phyloP scores from a whole-genome alignment of 768 basidiomycete genomes.

The Tubosaeta sp. region DNA sequence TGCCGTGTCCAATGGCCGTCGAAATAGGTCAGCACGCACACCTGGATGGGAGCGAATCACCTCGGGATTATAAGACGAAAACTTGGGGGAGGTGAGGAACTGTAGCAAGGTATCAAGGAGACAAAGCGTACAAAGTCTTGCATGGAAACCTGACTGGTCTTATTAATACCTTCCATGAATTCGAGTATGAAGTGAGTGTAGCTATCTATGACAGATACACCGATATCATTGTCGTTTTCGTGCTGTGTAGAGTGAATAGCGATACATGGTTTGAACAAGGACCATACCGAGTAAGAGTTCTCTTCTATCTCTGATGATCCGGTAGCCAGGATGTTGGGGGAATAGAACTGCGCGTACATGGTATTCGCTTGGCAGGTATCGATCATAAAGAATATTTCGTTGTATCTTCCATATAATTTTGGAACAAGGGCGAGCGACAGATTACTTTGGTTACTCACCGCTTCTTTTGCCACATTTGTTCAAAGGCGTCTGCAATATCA shows the following conservation, averaged over 20 bases:
- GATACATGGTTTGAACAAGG: not conserved
- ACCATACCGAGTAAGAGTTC: conserved; percentile 86
- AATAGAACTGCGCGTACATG: conserved; percentile 91
- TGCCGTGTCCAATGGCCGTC: conserved; percentile 54
- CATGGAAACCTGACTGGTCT: conserved; percentile 78
- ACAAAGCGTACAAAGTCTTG: conserved; percentile 67
- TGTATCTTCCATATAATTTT: conserved; percentile 57
- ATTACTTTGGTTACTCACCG: conserved; percentile 43
- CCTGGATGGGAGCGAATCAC: conserved; percentile 84
- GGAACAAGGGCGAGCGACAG: not conserved
- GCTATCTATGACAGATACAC: conserved; percentile 92
- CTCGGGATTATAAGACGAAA: conserved; percentile 68
- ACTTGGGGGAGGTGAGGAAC: conserved; percentile 45
- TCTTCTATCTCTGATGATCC: conserved; percentile 82
- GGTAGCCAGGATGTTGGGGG: conserved; percentile 88
- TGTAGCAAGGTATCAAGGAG: not conserved
- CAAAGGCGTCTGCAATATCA: conserved; percentile 96
- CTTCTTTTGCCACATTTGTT: conserved; percentile 98
- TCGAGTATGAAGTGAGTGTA: conserved; percentile 91
- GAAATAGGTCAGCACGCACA: conserved; percentile 82
- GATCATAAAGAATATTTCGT: conserved; percentile 96
- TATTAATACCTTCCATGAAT: conserved; percentile 89
- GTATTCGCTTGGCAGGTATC: conserved; percentile 98
- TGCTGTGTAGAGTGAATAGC: conserved; percentile 47
- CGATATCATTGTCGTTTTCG: conserved; percentile 90